Base-by-base conservation (phyloP, 805 yeast species). In the Kluyveromyces nonfermentans region DNA sequence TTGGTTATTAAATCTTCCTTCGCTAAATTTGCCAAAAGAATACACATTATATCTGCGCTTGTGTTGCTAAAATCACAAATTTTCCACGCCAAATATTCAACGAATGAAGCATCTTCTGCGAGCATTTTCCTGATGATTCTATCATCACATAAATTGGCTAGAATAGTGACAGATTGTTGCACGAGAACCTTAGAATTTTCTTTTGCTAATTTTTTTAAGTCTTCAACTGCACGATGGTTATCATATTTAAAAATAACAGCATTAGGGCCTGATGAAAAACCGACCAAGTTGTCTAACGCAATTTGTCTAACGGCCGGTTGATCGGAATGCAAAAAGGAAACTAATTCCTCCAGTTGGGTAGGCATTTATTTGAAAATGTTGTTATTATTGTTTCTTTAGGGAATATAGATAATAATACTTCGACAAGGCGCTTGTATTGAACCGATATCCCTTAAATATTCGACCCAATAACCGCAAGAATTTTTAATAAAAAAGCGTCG, bases 111-210 rank as follows among this genome's bases (percentile, higher is more conserved):
- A 59, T 90, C 95, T 21, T 75, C 71, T 5, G 78, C 84, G 18
- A 90, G 73, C 46, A 80, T 54, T 37, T 72, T 71, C 54, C 96
- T 75, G 57, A 87, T 74, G 16, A 68, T 66, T 4, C 60, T 52
- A 59, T 84, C 87, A 51, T 79, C 93, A 63, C 95, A 83, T 45
- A 90, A 64, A 57, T 93, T 93, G 8, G 84, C 85, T 54, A 93
- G 67, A 28, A 84, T 85, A 0, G 96, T 87, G 15, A 83, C 66
- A 0, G 96, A 75, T 49, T 82, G 82, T 45, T 71, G 74, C 7
- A 80, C 83, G 17, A 73, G 67, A 31, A 76, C 70, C 52, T 70
- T 70, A 5, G 80, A 78, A 28, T 67, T 68, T 47, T 76, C 81
- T 47, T 67, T 64, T 4, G 81, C 68, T 32, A 87, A 62, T 10